Evolutionary conservation across 1,139 yeast genomes (phyloP).

Genomic region (Meyerozyma sp.): DNA sequence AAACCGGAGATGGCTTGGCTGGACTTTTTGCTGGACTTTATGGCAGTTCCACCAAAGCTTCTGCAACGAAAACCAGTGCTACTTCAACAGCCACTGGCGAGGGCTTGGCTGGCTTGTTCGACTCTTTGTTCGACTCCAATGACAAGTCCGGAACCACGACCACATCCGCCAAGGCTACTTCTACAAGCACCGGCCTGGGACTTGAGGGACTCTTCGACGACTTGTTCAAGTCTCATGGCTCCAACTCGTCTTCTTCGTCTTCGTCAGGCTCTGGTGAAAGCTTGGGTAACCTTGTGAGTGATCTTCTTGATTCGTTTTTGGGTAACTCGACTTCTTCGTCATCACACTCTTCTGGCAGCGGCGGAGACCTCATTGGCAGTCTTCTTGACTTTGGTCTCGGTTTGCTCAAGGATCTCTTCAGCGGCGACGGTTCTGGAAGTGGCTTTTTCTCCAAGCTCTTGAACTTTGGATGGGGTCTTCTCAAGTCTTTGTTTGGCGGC

Average conservation of each 20-base stretch:
- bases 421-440: neutral
- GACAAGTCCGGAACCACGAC: slow-evolving; percentile 3
- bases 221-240: slow-evolving; percentile 4
- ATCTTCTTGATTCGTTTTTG: slow-evolving; percentile 6
- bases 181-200: slow-evolving; percentile 11
- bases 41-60: slow-evolving; percentile 7
- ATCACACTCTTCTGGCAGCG: slow-evolving; percentile 3
- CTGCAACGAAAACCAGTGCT: slow-evolving; percentile 5
- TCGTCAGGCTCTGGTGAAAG: slow-evolving; percentile 7
- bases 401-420: neutral
- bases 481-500: neutral
- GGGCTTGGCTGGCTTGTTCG: slow-evolving; percentile 11
- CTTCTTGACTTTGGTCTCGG: neutral
- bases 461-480: slow-evolving; percentile 3
- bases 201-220: slow-evolving; percentile 8
- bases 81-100: slow-evolving; percentile 4
- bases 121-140: slow-evolving; percentile 10
- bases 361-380: neutral
- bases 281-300: slow-evolving; percentile 9
- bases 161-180: slow-evolving; percentile 6
- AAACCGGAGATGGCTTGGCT: slow-evolving; percentile 4
- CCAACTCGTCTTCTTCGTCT: slow-evolving; percentile 7
- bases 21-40: slow-evolving; percentile 9
- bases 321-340: slow-evolving; percentile 3
- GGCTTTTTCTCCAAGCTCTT: neutral